A percentile compares a stretch with the other conserved stretches of the same genome.
Evolutionary conservation across 331 rosid genomes (phyloP).

Genomic region (Quercus phellos): DNA sequence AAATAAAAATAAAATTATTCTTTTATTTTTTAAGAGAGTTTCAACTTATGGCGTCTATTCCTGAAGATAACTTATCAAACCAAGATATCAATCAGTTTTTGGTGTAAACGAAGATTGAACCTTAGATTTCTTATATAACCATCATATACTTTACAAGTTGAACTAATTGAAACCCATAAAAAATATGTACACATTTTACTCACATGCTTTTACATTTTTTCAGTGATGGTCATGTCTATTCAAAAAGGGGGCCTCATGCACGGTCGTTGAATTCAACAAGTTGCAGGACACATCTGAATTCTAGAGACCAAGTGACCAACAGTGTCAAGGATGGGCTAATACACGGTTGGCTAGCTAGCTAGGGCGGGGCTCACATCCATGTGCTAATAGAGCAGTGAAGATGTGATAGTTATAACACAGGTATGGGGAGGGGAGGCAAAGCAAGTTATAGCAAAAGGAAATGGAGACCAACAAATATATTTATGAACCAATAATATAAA

Average conservation of each 20-base stretch:
- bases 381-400: slow-evolving; percentile 20
- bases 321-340: neutral
- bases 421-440: neutral
- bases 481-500: neutral
- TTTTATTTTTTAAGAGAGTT: too few relatives aligned
- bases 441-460: neutral
- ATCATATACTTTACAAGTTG: too few relatives aligned
- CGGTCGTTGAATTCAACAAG: neutral
- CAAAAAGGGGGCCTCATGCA: neutral
- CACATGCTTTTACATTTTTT: neutral
- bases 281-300: neutral
- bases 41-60: too few relatives aligned
- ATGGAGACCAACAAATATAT: neutral
- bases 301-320: neutral
- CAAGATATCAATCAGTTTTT: too few relatives aligned
- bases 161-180: too few relatives aligned
- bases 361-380: slow-evolving; percentile 3
- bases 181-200: neutral
- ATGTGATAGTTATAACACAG: slow-evolving; percentile 6
- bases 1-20: too few relatives aligned
- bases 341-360: neutral
- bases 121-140: too few relatives aligned
- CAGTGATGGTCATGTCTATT: neutral
- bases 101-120: too few relatives aligned
- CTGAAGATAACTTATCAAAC: too few relatives aligned